These are phyloP conservation scores for Domatiomyces globalis DNA, from an alignment of 2,329 filamentous ascomycete species.

Conservation along the genomic window DNA sequence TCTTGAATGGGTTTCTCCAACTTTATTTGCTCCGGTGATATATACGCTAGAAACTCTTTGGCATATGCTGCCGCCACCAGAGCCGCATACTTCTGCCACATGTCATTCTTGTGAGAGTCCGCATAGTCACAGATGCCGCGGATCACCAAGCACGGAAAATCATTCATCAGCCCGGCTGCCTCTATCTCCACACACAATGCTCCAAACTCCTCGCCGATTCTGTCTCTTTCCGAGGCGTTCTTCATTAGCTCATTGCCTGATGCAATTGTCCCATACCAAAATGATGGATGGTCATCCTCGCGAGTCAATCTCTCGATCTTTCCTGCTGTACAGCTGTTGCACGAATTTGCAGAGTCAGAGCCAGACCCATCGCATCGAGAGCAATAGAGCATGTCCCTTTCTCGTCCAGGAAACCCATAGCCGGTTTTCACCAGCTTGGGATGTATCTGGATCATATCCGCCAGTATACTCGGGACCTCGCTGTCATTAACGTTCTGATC, in stretches of 20 bases:
- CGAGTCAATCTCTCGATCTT: constrained; percentile 8
- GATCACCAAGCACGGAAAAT: constrained; percentile 26
- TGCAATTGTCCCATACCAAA: constrained; percentile 18
- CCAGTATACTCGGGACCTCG: no score
- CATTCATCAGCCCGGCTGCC: constrained; percentile 18
- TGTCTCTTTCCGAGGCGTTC: constrained; percentile 7
- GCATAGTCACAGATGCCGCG: constrained; percentile 31
- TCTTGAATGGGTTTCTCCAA: constrained; percentile 1
- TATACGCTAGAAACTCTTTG: constrained; percentile 12
- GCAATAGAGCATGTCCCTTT: no score
- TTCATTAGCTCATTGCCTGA: constrained; percentile 14
- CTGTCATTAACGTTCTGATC: no score
- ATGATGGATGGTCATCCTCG: constrained; percentile 1
- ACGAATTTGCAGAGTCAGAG: no score
- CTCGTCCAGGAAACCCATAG: no score
- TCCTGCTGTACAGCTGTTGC: no score
- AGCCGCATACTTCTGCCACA: constrained; percentile 26
- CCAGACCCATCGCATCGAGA: no score
- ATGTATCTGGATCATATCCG: no score
- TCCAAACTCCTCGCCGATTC: constrained; percentile 4
- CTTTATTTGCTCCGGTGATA: neutral
- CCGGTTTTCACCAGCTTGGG: no score
- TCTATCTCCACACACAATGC: constrained; percentile 24
- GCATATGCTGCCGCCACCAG: constrained; percentile 21
- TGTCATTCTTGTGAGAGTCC: constrained; percentile 28